Base-by-base conservation (phyloP, 306 rosid genomes). In the Macrotyloma uniflorum region DNA sequence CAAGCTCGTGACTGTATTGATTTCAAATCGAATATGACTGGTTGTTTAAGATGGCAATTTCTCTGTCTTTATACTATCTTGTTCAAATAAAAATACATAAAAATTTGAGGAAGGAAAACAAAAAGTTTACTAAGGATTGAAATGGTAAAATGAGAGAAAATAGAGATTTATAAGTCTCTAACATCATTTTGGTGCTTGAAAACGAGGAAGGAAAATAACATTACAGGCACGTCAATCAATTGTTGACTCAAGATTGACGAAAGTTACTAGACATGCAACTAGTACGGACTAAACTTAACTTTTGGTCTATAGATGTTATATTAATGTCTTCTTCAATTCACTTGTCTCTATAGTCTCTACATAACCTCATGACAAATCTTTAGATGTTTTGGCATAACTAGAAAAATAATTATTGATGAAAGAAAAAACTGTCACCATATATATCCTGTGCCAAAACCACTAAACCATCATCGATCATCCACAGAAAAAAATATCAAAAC, bases 1-100 rank as follows among this genome's bases (percentile, higher is more conserved):
- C 22, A 45, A 54, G 6, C 79, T 77, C 83, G 86, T 83, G 83
- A 72, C 65, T 71, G 1, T 26, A 50, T 77, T 80, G 3, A 80
- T 80, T 64, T 80, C 70, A 28, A 50, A 73, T 73, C 74, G 35
- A 73, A 71, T 70, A 8, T 50, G 33, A 61, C 43, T 70, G 28
- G 18, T 69, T n/a, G 9, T 33, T 62, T 32, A 32, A 33, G 26
- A n/a, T 63, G 15, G 3, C 45, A 63, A 33, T 30, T 0, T 59
- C 30, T 28, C 20, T 32, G 19, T 33, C 26, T 65, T 2, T 36
- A 11, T n/a, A 32, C 15, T 28, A 2, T 3, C 16, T 63, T 33
- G 67, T 33, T 64, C 50, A 36, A 36, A 65, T 38, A 18, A 38
- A 18, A 64, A 35, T n/a, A 8, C 15, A 64, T 4, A 8, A 33